phyloP scores from a whole-genome alignment of 2,329 filamentous ascomycete genomes.

The Aulographum hederae region DNA sequence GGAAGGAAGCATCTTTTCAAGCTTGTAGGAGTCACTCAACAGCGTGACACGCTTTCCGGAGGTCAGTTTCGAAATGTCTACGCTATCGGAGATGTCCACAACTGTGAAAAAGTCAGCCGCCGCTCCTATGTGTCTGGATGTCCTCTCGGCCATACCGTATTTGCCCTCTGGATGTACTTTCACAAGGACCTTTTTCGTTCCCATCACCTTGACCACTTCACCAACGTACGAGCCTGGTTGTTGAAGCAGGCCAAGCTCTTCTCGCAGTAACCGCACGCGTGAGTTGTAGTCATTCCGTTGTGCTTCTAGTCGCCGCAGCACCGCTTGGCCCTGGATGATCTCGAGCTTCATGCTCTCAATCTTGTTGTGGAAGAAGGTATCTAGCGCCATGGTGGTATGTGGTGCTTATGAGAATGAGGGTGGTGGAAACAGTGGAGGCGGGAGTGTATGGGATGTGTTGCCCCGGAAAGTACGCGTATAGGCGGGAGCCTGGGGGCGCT shows the following conservation, averaged over 20 bases:
- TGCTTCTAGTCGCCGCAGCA: constrained; percentile 83
- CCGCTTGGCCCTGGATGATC: constrained; percentile 96
- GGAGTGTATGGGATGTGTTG: too few relatives aligned
- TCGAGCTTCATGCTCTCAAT: constrained; percentile 99
- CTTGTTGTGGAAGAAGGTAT: constrained; percentile 99
- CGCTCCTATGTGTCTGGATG: too few relatives aligned
- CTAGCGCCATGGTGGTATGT: constrained; percentile 83
- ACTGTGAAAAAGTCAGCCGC: constrained; percentile 43
- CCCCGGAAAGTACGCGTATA: too few relatives aligned
- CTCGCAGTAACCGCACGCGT: constrained; percentile 77
- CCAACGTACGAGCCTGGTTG: constrained; percentile 97
- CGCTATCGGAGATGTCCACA: constrained; percentile 84
- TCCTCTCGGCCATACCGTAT: constrained; percentile 54
- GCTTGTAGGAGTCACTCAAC: constrained; percentile 92
- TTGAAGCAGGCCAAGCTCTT: constrained; percentile 89
- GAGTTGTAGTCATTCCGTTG: constrained; percentile 99
- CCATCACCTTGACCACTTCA: constrained; percentile 99
- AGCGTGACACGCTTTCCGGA: constrained; percentile 94
- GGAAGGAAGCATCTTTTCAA: constrained; percentile 95
- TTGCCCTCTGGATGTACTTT: constrained; percentile 99
- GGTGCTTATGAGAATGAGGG: too few relatives aligned
- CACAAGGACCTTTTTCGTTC: constrained; percentile 96
- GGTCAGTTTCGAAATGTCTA: constrained; percentile 90
- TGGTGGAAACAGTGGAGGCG: too few relatives aligned
- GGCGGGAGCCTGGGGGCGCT: too few relatives aligned